Evolutionary conservation across 352 stramenopile genomes (phyloP).

Genomic region (Globisporangium okanoganense): DNA sequence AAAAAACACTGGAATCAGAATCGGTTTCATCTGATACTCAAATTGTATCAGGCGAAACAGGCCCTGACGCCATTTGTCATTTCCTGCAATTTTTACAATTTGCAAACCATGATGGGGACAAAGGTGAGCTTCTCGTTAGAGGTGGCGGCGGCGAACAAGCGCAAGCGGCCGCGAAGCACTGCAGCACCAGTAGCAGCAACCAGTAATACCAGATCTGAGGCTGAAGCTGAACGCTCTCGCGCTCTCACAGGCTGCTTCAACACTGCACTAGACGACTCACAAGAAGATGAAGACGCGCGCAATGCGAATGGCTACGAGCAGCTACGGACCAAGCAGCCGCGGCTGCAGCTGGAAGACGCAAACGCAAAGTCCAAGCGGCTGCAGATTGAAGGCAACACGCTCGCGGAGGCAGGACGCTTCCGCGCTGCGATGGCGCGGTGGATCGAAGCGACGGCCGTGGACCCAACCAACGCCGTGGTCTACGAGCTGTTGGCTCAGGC

Average conservation of each 20-base stretch:
- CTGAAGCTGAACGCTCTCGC: neutral
- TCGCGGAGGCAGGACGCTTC: slow-evolving; percentile 65
- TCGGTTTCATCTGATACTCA: too few relatives aligned
- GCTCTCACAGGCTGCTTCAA: slow-evolving; percentile 11
- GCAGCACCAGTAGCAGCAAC: neutral
- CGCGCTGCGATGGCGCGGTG: slow-evolving; percentile 62
- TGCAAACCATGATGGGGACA: too few relatives aligned
- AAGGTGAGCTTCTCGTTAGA: slow-evolving; percentile 30
- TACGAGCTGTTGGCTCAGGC: slow-evolving; percentile 74
- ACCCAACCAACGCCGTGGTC: slow-evolving; percentile 40
- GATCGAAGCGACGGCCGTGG: slow-evolving; percentile 48
- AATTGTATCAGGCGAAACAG: too few relatives aligned
- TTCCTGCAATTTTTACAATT: too few relatives aligned
- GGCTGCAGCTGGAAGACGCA: slow-evolving; percentile 49
- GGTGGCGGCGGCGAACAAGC: slow-evolving; percentile 17
- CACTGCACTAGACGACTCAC: neutral
- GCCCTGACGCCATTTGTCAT: too few relatives aligned
- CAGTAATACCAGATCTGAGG: neutral
- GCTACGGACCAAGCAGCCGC: slow-evolving; percentile 12
- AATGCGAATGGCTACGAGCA: neutral
- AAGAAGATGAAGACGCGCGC: slow-evolving; percentile 7
- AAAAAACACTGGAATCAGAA: too few relatives aligned
- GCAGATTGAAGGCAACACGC: slow-evolving; percentile 71
- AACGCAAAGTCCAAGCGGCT: slow-evolving; percentile 51
- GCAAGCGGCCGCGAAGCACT: slow-evolving; percentile 10